Conservation (phyloP, 2,329 filamentous ascomycete genomes). For the Aspergillus hiratsukae region DNA sequence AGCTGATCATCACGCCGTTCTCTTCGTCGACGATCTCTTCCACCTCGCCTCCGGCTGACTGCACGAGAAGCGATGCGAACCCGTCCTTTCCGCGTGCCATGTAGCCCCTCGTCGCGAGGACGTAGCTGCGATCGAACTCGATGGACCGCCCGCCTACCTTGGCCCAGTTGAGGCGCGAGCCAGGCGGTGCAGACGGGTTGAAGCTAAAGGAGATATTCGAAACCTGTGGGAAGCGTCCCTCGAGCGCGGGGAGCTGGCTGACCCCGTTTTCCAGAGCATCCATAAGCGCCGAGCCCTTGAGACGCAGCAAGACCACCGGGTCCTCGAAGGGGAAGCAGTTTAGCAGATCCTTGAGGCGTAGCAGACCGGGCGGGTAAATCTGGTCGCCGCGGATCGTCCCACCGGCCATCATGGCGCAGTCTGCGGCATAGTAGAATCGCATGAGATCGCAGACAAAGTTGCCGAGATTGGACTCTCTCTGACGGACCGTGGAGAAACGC, state of each 20-base stretch:
- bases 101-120: conserved; percentile 76
- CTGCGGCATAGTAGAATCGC: conserved; percentile 73
- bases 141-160: conserved; percentile 59
- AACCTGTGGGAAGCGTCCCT: conserved; percentile 81
- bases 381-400: conserved; percentile 86
- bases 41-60: conserved; percentile 69
- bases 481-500: conserved; percentile 76
- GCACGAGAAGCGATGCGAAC: conserved; percentile 69
- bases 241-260: conserved; percentile 72
- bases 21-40: conserved; percentile 81
- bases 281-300: conserved; percentile 67
- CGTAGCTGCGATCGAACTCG: conserved; percentile 61
- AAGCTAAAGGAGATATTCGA: conserved; percentile 75
- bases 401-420: conserved; percentile 78
- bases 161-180: conserved; percentile 60
- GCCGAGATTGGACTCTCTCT: conserved; percentile 74
- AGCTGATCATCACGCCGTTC: conserved; percentile 79
- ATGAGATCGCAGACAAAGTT: conserved; percentile 93
- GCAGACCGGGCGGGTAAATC: conserved; percentile 74
- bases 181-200: conserved; percentile 58
- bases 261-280: conserved; percentile 84
- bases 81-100: conserved; percentile 88
- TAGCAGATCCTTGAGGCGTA: conserved; percentile 76
- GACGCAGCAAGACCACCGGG: conserved; percentile 71
- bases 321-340: conserved; percentile 93